Evolutionary conservation across 1,284 basidiomycete species (phyloP).

Genomic region (Peniophora sp.): DNA sequence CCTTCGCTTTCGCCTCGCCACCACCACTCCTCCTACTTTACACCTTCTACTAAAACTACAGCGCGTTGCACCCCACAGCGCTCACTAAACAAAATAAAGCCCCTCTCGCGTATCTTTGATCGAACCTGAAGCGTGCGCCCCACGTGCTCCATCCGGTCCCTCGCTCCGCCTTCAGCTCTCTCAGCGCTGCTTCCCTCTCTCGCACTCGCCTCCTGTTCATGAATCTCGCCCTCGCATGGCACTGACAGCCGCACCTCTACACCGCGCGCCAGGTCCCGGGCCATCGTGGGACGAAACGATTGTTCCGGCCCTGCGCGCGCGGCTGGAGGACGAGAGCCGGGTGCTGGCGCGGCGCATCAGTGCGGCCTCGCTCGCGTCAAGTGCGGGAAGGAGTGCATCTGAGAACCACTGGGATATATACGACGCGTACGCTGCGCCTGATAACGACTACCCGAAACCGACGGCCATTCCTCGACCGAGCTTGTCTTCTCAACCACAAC

Average conservation of each 20-base stretch:
- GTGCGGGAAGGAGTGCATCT: conserved; percentile 29
- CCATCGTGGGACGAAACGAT: conserved; percentile 66
- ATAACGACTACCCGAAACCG: neutral
- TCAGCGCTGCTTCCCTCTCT: too few relatives aligned
- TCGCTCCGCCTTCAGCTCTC: too few relatives aligned
- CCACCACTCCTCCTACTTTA: too few relatives aligned
- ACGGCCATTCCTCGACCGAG: conserved; percentile 4
- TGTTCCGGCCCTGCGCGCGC: conserved; percentile 62
- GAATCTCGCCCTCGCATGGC: conserved; percentile 20
- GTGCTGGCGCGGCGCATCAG: conserved; percentile 67
- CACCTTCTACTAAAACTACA: too few relatives aligned
- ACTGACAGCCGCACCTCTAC: conserved; percentile 35
- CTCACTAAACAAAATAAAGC: too few relatives aligned
- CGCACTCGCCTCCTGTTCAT: too few relatives aligned
- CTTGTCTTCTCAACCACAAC: neutral
- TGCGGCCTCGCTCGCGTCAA: conserved; percentile 53
- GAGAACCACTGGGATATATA: conserved; percentile 15
- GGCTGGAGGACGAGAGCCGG: conserved; percentile 69
- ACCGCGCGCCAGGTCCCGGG: conserved; percentile 32
- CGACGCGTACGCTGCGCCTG: neutral
- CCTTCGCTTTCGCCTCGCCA: too few relatives aligned
- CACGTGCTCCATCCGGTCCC: too few relatives aligned
- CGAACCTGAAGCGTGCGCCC: too few relatives aligned
- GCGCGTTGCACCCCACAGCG: too few relatives aligned
- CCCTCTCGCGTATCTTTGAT: too few relatives aligned